Conservation (phyloP, 768 basidiomycete species). For the Boletus fagicola region DNA sequence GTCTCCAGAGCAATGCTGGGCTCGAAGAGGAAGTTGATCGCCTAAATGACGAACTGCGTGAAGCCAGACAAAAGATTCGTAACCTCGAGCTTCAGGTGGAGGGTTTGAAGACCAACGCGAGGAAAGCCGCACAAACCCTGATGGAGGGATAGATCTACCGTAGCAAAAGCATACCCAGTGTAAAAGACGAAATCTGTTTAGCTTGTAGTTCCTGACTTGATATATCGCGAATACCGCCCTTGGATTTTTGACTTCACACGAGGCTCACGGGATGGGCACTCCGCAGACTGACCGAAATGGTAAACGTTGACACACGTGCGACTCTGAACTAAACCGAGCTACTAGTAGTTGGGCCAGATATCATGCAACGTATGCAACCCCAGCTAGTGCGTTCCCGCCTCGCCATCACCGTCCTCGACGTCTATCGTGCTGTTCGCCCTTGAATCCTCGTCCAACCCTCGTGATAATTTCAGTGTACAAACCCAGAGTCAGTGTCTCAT, state of each 20-base stretch:
- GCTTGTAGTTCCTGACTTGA: background rate
- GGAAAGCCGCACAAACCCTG: conserved; percentile 69
- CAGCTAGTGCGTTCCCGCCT: background rate
- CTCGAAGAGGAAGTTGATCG: conserved; percentile 59
- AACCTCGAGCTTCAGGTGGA: conserved; percentile 84
- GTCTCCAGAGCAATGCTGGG: conserved; percentile 17
- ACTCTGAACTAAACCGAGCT: background rate
- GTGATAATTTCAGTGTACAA: background rate
- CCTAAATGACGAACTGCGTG: conserved; percentile 66
- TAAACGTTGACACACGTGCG: conserved; percentile 17
- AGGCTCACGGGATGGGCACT: background rate
- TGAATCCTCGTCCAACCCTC: background rate
- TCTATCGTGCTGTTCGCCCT: background rate
- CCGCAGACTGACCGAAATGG: background rate
- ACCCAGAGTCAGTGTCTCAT: conserved; percentile 9
- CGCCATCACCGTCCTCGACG: background rate
- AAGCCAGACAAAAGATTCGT: conserved; percentile 78
- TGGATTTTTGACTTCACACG: conserved; percentile 1
- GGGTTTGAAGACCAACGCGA: conserved; percentile 67
- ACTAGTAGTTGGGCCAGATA: background rate
- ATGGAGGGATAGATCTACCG: conserved; percentile 25
- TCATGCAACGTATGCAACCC: background rate
- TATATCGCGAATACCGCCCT: background rate
- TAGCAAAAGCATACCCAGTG: conserved; percentile 3
- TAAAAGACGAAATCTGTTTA: background rate